Percentiles rank a stretch among this genome's conserved stretches.
Conservation (phyloP, 306 rosid species). For the Quercus robur region DNA sequence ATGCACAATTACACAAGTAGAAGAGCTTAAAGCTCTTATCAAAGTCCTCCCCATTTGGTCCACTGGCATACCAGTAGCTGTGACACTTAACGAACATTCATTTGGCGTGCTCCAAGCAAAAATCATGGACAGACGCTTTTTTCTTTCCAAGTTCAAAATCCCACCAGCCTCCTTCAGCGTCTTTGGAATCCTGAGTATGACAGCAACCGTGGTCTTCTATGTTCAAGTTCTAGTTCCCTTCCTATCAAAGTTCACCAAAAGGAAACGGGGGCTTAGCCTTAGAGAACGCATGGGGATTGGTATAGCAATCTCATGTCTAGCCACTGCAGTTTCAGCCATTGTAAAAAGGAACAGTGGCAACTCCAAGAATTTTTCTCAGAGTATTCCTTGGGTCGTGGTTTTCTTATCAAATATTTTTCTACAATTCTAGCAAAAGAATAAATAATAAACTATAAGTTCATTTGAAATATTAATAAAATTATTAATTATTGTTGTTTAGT, state of each 20-base stretch:
- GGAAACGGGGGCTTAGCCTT: slow-evolving; percentile 22
- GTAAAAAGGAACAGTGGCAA: slow-evolving; percentile 36
- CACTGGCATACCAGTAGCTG: slow-evolving; percentile 38
- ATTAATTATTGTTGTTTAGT: too few species aligned
- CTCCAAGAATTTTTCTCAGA: too few species aligned
- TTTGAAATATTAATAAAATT: too few species aligned
- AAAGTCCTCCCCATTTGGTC: slow-evolving; percentile 83
- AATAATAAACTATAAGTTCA: too few species aligned
- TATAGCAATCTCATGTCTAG: slow-evolving; percentile 40
- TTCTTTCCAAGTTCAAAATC: slow-evolving; percentile 23
- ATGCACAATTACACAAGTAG: slow-evolving; percentile 75
- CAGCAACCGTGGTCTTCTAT: slow-evolving; percentile 58
- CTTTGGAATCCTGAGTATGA: slow-evolving; percentile 46
- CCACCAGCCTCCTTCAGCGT: slow-evolving; percentile 53
- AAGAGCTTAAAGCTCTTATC: slow-evolving; percentile 66
- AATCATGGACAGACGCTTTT: slow-evolving; percentile 48
- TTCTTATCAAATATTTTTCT: too few species aligned
- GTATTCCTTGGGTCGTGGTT: too few species aligned
- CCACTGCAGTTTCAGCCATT: slow-evolving; percentile 33
- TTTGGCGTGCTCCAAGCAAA: slow-evolving; percentile 54
- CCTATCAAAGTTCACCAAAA: slow-evolving; percentile 35
- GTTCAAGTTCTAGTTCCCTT: slow-evolving; percentile 49
- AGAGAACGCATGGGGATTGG: slow-evolving; percentile 66
- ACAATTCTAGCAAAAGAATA: too few species aligned
- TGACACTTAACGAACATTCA: slow-evolving; percentile 34